Percentiles rank a stretch among this genome's conserved stretches.
Conservation (phyloP, 1,139 yeast genomes). For the Saccharomycopsis hybrid region DNA sequence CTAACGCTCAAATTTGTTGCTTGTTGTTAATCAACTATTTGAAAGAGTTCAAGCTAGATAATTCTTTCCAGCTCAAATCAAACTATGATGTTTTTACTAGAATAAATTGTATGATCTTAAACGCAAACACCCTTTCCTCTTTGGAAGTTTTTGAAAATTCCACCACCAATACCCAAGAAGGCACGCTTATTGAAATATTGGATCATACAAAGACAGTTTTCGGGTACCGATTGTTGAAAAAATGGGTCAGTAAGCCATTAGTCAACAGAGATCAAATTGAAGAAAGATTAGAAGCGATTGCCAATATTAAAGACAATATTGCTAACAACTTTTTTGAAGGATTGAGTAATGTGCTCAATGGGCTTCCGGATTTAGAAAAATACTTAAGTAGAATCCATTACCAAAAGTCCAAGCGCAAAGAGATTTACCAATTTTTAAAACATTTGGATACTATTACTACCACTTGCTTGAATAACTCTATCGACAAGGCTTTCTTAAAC, state of each 20-base stretch:
- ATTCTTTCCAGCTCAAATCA: slow-evolving; percentile 41
- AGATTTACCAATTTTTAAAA: slow-evolving; percentile 53
- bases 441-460: slow-evolving; percentile 38
- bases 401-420: slow-evolving; percentile 56
- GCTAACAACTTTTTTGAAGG: slow-evolving; percentile 39
- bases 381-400: slow-evolving; percentile 65
- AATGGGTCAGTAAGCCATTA: slow-evolving; percentile 77
- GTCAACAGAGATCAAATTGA: slow-evolving; percentile 45
- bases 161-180: slow-evolving; percentile 49
- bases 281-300: slow-evolving; percentile 57
- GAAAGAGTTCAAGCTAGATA: slow-evolving; percentile 53
- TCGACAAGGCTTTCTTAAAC: background rate
- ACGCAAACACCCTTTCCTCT: slow-evolving; percentile 59
- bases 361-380: slow-evolving; percentile 61
- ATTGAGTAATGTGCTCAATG: slow-evolving; percentile 39
- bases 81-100: slow-evolving; percentile 44
- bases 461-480: slow-evolving; percentile 7
- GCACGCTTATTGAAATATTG: slow-evolving; percentile 71
- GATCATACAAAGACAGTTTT: slow-evolving; percentile 75
- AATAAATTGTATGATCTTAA: slow-evolving; percentile 55
- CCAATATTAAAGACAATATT: slow-evolving; percentile 46
- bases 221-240: slow-evolving; percentile 59
- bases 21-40: slow-evolving; percentile 43
- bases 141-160: slow-evolving; percentile 68
- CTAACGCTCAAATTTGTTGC: slow-evolving; percentile 4